A percentile compares a stretch with the other conserved stretches of the same genome.
These are phyloP conservation scores for Pseudocercospora pini-densiflorae DNA, from an alignment of 2,329 filamentous ascomycete genomes.

Conservation along the genomic window DNA sequence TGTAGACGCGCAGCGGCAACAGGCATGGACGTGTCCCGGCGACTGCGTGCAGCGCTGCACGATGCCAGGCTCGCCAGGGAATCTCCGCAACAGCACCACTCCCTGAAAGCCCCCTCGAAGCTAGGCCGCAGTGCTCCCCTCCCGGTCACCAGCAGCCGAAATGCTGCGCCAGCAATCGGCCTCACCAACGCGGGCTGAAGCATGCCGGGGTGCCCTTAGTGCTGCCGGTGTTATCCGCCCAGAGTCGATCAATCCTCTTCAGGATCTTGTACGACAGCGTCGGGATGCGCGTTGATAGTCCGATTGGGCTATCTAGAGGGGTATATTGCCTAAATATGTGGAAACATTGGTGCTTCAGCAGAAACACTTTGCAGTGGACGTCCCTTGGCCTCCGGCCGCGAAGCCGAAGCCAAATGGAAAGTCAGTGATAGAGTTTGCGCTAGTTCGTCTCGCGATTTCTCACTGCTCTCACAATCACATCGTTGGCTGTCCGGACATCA, in stretches of 20 bases:
- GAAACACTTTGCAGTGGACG: background rate
- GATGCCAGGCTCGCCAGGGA: background rate
- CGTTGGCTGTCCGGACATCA: constrained; percentile 6
- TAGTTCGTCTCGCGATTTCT: background rate
- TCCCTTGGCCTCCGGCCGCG: background rate
- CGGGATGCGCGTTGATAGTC: background rate
- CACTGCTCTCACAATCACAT: background rate
- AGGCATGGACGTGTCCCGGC: constrained; percentile 3
- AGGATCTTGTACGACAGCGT: background rate
- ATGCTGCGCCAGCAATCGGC: constrained; percentile 8
- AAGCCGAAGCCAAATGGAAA: constrained; percentile 1
- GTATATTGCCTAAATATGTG: background rate
- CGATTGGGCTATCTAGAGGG: background rate
- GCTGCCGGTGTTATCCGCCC: constrained; percentile 1
- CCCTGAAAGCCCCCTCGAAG: constrained; percentile 5
- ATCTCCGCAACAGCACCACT: constrained; percentile 2
- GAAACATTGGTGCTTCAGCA: background rate
- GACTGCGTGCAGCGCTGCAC: background rate
- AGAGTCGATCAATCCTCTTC: background rate
- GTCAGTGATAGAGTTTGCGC: constrained; percentile 10
- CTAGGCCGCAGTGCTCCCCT: constrained; percentile 7
- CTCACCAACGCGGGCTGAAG: constrained; percentile 5
- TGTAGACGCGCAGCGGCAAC: constrained; percentile 2
- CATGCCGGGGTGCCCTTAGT: background rate
- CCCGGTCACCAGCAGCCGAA: constrained; percentile 7